Conservation (phyloP, 352 stramenopile genomes). For the Phytophthora citrophthora region DNA sequence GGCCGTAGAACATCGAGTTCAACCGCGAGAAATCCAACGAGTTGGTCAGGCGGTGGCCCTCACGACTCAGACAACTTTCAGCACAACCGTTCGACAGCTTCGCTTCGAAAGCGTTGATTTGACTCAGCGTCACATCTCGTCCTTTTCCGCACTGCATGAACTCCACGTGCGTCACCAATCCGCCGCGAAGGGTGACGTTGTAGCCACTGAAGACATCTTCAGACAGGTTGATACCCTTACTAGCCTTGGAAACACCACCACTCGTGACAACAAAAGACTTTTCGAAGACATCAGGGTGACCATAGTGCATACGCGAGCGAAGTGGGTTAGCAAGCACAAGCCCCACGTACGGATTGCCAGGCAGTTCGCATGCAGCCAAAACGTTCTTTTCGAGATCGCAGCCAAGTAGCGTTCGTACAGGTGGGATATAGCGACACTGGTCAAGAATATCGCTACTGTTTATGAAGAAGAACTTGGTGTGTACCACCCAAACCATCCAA, state of each 20-base stretch:
- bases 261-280: conserved; percentile 88
- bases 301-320: conserved; percentile 86
- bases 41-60: conserved; percentile 80
- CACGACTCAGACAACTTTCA: conserved; percentile 82
- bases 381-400: too few species aligned
- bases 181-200: conserved; percentile 82
- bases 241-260: conserved; percentile 86
- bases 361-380: conserved; percentile 88
- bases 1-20: conserved; percentile 91
- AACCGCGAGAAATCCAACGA: conserved; percentile 85
- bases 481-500: too few species aligned
- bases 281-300: conserved; percentile 89
- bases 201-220: conserved; percentile 92
- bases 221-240: conserved; percentile 89
- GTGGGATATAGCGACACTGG: too few species aligned
- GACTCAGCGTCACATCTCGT: conserved; percentile 85
- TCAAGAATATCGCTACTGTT: too few species aligned
- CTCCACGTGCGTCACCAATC: conserved; percentile 83
- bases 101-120: conserved; percentile 90
- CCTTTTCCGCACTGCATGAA: conserved; percentile 92
- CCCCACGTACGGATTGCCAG: conserved; percentile 88
- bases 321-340: conserved; percentile 83
- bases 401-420: too few species aligned
- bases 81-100: conserved; percentile 88
- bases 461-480: too few species aligned